These are phyloP conservation scores for Blastomyces parvus DNA, from an alignment of 2,329 filamentous ascomycete species.

Conservation along the genomic window DNA sequence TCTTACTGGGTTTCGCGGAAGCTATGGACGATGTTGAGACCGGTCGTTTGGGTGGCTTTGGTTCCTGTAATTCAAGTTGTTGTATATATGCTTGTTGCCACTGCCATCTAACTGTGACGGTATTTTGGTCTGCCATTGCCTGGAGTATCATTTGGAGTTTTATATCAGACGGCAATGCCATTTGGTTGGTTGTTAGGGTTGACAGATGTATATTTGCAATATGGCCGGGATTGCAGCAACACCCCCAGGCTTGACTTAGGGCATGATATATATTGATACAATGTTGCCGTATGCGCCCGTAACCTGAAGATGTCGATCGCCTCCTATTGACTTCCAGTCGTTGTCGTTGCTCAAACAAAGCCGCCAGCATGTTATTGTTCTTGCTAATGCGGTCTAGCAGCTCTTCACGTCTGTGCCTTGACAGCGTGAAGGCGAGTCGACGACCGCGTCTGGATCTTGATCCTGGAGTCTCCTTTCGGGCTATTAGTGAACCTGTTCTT, in stretches of 20 bases:
- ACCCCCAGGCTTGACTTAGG: background rate
- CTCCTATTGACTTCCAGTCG: background rate
- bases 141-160: background rate
- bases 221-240: background rate
- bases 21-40: background rate
- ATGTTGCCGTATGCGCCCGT: background rate
- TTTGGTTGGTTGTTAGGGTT: background rate
- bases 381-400: background rate
- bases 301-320: background rate
- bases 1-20: background rate
- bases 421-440: background rate
- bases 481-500: background rate
- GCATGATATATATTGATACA: background rate
- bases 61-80: background rate
- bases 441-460: background rate
- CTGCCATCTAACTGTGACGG: background rate
- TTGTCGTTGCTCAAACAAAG: background rate
- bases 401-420: background rate
- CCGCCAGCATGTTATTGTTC: background rate
- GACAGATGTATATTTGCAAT: slow-evolving; percentile 1
- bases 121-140: background rate
- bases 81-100: slow-evolving; percentile 3
- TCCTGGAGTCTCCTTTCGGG: background rate
- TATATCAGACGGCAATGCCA: background rate
- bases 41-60: background rate